These are phyloP conservation scores for Exophiala aquamarina DNA, from an alignment of 2,329 filamentous ascomycete species.

Conservation along the genomic window DNA sequence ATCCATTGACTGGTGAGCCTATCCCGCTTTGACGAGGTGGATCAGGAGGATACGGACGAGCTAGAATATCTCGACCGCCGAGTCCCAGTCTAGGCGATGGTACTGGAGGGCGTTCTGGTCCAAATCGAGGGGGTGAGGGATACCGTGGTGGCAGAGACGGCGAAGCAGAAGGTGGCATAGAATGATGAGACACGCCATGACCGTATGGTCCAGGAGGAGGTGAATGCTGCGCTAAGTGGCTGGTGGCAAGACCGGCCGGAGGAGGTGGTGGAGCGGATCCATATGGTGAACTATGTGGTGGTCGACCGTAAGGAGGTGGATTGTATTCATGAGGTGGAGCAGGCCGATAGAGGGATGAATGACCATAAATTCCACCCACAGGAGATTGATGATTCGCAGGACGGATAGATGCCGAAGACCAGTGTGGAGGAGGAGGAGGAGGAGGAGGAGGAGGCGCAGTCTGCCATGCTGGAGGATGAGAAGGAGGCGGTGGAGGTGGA, in stretches of 20 bases:
- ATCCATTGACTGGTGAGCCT: conserved; percentile 23
- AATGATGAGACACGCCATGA: conserved; percentile 12
- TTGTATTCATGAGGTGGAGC: conserved; percentile 13
- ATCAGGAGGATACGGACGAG: conserved; percentile 18
- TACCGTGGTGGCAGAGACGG: conserved; percentile 7
- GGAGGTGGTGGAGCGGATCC: conserved; percentile 13
- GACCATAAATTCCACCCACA: conserved; percentile 34
- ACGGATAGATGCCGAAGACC: conserved; percentile 45
- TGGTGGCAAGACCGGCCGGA: background rate
- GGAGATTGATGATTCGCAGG: conserved; percentile 45
- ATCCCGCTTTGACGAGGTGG: conserved; percentile 11
- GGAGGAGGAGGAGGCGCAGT: conserved; percentile 24
- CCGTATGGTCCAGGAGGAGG: conserved; percentile 20
- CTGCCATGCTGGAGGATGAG: conserved; percentile 22
- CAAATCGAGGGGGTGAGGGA: conserved; percentile 20
- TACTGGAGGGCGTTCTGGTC: conserved; percentile 11
- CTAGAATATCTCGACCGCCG: conserved; percentile 15
- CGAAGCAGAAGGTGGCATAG: conserved; percentile 5
- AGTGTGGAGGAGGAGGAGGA: conserved; percentile 19
- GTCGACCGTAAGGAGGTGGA: conserved; percentile 17
- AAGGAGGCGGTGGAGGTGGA: conserved; percentile 13
- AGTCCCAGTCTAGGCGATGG: conserved; percentile 18
- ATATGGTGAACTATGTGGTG: conserved; percentile 14
- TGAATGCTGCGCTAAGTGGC: conserved; percentile 18
- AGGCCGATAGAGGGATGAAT: conserved; percentile 14